Conservation (phyloP, 805 yeast genomes). For the Zygosaccharomyces kombuchaensis region DNA sequence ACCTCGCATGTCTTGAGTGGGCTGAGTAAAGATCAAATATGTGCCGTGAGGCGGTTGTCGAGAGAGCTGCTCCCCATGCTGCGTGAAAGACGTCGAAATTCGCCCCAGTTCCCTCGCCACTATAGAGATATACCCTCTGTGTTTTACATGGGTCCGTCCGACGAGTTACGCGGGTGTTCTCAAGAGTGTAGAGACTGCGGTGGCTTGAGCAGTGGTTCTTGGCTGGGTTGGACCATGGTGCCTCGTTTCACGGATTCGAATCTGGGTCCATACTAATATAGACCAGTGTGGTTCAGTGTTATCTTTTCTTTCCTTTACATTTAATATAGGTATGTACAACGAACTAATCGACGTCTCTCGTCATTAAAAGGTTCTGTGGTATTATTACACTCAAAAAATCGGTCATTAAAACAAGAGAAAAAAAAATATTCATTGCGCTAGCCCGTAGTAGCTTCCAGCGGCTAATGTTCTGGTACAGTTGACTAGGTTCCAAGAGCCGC, state of each 20-base stretch:
- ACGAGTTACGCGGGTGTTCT: background rate
- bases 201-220: constrained; percentile 5
- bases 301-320: background rate
- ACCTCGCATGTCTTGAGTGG: constrained; percentile 10
- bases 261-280: background rate
- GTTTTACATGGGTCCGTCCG: constrained; percentile 6
- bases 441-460: constrained; percentile 38
- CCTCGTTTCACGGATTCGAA: constrained; percentile 13
- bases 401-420: background rate
- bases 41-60: constrained; percentile 14
- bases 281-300: background rate
- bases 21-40: constrained; percentile 13
- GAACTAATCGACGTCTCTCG: constrained; percentile 1
- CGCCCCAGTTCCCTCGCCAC: constrained; percentile 6
- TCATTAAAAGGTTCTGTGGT: background rate
- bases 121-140: constrained; percentile 20
- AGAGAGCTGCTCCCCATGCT: constrained; percentile 18
- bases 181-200: background rate
- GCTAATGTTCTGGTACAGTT: constrained; percentile 35
- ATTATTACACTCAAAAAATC: constrained; percentile 4
- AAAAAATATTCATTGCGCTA: constrained; percentile 18
- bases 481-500: constrained; percentile 35
- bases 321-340: background rate
- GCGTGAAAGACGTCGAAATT: constrained; percentile 12
- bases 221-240: constrained; percentile 21